Evolutionary conservation across 169 alveolate species (phyloP), one percentile per base, ranked within the genome.

Genomic region (Plasmodium chabaudi): DNA sequence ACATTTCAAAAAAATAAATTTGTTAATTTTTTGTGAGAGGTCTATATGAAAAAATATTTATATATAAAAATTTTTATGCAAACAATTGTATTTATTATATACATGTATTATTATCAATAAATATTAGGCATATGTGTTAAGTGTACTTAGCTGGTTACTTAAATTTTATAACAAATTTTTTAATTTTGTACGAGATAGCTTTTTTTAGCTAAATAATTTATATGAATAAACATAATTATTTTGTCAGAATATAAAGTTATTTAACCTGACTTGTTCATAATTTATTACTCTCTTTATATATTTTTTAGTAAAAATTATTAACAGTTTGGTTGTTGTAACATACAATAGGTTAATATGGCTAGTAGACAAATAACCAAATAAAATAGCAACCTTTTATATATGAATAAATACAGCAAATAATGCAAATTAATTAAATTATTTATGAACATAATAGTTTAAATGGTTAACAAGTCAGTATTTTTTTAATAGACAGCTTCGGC

Each of bases 211-310:
- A 23, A 56, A 42, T 56, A 42, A 34, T 56, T 17, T 56, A 49
- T 56, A 46, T 57, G 46, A 9, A 61, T 19, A 39, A 13, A 49
- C 39, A 47, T 55, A 34, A 42, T 12, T 12, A 47, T 47, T 44
- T 9, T 75, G 34, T 21, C 21, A 63, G 23, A 47, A 13, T 19
- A 34, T 69, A 75, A 57, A 75, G 70, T 53, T 75, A 39, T 75
- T 55, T 64, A 23, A 23, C 69, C 63, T 75, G 88, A 65, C n/a
- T 55, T 39, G 77, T 61, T 63, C 88, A 75, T 75, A 61, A 46
- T n/a, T 61, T 61, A 39, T 46, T 68, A 15, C 5, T 34, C 42
- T 34, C 42, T 34, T 34, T 34, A 39, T 68, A 39, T 57, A n/a
- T 57, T 57, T 57, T 57, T 71, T 25, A n/a, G 21, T 15, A 21